These are phyloP conservation scores for Sphagnum contortum DNA, from an alignment of 225 moss, liverwort and hornwort species.

Conservation along the genomic window DNA sequence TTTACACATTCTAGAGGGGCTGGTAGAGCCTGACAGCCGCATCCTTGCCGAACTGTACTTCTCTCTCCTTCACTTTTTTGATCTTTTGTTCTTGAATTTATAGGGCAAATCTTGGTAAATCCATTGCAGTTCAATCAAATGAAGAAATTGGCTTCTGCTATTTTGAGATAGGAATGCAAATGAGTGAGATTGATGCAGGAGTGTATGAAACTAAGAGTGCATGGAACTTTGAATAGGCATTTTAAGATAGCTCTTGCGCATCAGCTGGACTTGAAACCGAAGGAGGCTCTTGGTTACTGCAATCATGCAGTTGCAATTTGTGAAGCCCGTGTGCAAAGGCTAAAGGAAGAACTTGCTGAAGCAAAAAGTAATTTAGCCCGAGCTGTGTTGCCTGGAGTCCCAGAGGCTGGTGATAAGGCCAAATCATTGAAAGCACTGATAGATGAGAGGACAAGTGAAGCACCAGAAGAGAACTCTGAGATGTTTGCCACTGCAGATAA, in stretches of 20 bases:
- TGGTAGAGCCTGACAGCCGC: constrained; percentile 84
- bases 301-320: constrained; percentile 73
- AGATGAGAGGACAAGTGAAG: constrained; percentile 25
- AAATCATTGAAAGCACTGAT: constrained; percentile 16
- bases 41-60: constrained; percentile 73
- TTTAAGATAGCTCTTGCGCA: constrained; percentile 85
- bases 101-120: too few relatives aligned
- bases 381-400: constrained; percentile 7
- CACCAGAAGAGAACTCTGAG: constrained; percentile 15
- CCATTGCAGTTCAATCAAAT: too few relatives aligned
- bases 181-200: too few relatives aligned
- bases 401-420: background rate
- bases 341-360: constrained; percentile 43
- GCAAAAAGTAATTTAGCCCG: constrained; percentile 11
- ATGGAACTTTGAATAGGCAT: constrained; percentile 29
- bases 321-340: constrained; percentile 60
- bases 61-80: background rate
- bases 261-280: constrained; percentile 68
- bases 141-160: too few relatives aligned
- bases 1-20: constrained; percentile 51
- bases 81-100: too few relatives aligned
- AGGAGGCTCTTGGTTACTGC: constrained; percentile 78
- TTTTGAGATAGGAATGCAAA: too few relatives aligned
- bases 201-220: background rate
- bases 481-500: constrained; percentile 12